These are phyloP conservation scores for Neonothopanus nambi DNA, from an alignment of 1,284 basidiomycete genomes.

Conservation along the genomic window DNA sequence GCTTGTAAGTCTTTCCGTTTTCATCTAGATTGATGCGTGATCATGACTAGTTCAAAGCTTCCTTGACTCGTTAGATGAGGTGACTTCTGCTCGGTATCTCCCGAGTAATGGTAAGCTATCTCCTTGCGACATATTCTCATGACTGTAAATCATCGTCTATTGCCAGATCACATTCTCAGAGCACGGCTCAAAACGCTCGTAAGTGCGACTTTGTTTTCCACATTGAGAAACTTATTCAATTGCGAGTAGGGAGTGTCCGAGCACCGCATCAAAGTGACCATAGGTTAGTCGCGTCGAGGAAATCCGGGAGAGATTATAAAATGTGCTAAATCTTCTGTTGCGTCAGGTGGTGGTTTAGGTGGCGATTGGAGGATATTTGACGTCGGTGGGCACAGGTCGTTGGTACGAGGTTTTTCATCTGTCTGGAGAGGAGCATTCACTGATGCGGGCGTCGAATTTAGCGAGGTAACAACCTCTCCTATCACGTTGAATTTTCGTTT, in stretches of 20 bases:
- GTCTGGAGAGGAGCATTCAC: neutral
- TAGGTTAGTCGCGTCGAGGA: constrained; percentile 29
- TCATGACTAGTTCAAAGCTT: constrained; percentile 36
- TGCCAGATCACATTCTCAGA: constrained; percentile 82
- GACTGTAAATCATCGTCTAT: neutral
- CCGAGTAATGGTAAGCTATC: constrained; percentile 69
- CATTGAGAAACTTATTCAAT: neutral
- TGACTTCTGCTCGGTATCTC: constrained; percentile 74
- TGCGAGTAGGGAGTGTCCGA: constrained; percentile 45
- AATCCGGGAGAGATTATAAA: neutral
- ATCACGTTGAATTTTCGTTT: neutral
- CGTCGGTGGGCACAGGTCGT: constrained; percentile 61
- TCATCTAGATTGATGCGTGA: neutral
- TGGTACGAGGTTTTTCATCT: constrained; percentile 36
- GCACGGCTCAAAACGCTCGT: constrained; percentile 93
- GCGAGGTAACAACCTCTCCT: constrained; percentile 33
- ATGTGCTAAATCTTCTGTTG: neutral
- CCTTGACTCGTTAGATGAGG: constrained; percentile 65
- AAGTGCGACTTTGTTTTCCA: constrained; percentile 18
- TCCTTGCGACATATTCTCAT: neutral
- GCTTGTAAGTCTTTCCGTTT: constrained; percentile 50
- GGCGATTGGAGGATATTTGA: constrained; percentile 45
- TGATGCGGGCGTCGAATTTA: constrained; percentile 12
- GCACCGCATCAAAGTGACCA: constrained; percentile 44
- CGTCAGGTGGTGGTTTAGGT: constrained; percentile 15